phyloP scores from a whole-genome alignment of 768 basidiomycete genomes.

The Rhizopogon vulgaris region DNA sequence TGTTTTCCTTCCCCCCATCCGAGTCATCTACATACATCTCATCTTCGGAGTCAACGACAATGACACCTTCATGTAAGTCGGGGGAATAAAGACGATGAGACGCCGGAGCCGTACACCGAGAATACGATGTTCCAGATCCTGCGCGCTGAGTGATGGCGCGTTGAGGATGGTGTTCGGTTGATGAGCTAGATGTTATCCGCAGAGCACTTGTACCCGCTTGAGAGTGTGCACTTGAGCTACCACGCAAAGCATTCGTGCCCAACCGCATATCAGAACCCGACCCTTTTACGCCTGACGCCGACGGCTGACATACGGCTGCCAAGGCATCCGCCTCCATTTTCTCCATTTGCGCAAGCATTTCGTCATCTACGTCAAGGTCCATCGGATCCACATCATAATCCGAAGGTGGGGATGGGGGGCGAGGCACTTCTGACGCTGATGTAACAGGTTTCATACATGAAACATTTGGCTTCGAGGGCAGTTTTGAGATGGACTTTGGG shows the following conservation, averaged over 20 bases:
- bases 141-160: background rate
- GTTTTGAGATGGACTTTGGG: slow-evolving; percentile 1
- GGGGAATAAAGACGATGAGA: background rate
- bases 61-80: slow-evolving; percentile 23
- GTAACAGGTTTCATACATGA: background rate
- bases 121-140: background rate
- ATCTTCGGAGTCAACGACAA: slow-evolving; percentile 37
- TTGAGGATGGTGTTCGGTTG: background rate
- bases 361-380: slow-evolving; percentile 31
- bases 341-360: slow-evolving; percentile 33
- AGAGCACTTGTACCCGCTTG: background rate
- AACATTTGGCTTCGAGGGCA: slow-evolving; percentile 2
- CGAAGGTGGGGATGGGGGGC: slow-evolving; percentile 15
- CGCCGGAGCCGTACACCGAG: background rate
- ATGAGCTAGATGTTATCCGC: background rate
- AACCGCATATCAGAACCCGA: background rate
- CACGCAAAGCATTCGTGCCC: background rate
- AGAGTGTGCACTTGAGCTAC: background rate
- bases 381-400: slow-evolving; percentile 30
- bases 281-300: background rate
- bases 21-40: slow-evolving; percentile 18
- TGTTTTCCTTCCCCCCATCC: slow-evolving; percentile 60
- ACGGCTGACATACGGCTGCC: background rate
- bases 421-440: slow-evolving; percentile 7
- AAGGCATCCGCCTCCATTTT: slow-evolving; percentile 19